Evolutionary conservation across 306 rosid genomes (phyloP).

Genomic region (Lagenaria siceraria): DNA sequence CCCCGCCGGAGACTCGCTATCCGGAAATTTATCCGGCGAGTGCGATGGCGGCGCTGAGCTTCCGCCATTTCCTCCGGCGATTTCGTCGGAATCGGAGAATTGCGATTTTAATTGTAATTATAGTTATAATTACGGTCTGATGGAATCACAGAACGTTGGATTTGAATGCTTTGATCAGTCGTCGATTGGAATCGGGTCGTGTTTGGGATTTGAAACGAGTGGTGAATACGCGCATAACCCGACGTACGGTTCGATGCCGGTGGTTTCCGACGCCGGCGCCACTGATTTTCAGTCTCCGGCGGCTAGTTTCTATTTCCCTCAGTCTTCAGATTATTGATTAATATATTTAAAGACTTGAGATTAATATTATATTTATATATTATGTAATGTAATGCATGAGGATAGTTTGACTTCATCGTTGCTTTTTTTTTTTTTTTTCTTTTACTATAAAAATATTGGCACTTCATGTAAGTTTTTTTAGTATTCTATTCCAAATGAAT

Average conservation of each 20-base stretch:
- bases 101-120: background rate
- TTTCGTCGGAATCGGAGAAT: background rate
- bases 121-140: background rate
- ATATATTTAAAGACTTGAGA: background rate
- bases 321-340: background rate
- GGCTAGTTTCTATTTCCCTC: background rate
- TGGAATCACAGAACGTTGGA: background rate
- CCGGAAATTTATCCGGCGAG: background rate
- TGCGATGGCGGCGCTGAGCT: background rate
- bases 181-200: background rate
- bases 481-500: no score
- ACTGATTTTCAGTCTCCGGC: background rate
- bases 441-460: background rate
- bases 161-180: background rate
- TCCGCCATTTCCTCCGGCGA: background rate
- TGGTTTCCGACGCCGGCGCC: background rate
- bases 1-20: background rate
- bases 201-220: background rate
- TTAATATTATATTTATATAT: background rate
- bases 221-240: background rate
- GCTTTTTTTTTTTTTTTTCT: background rate
- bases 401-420: background rate
- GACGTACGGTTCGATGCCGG: background rate
- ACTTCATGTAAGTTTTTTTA: background rate
- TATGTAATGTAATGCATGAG: background rate